Evolutionary conservation across 2,329 filamentous ascomycete genomes (phyloP).

Genomic region (Decorospora gaudefroyi): DNA sequence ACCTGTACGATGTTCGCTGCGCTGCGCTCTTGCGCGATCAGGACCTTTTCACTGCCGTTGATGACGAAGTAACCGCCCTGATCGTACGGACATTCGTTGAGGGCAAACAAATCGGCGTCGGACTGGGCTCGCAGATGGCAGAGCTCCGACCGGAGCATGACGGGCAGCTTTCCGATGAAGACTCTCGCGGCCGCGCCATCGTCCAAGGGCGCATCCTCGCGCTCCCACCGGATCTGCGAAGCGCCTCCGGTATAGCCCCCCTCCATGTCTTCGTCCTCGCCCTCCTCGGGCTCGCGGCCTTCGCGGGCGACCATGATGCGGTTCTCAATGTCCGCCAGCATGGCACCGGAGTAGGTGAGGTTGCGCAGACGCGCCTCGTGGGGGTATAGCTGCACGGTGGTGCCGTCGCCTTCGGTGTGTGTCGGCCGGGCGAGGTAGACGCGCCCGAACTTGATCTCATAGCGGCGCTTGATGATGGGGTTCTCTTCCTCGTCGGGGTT

Average conservation of each 20-base stretch:
- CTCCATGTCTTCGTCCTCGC: slow-evolving; percentile 60
- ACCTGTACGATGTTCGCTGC: slow-evolving; percentile 99
- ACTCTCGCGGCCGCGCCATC: slow-evolving; percentile 69
- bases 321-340: slow-evolving; percentile 87
- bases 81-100: slow-evolving; percentile 97
- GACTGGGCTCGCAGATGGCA: slow-evolving; percentile 84
- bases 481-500: slow-evolving; percentile 68
- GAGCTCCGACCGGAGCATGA: slow-evolving; percentile 97
- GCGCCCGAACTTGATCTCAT: slow-evolving; percentile 92
- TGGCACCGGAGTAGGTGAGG: slow-evolving; percentile 88
- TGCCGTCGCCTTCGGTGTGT: slow-evolving; percentile 90
- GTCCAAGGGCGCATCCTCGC: slow-evolving; percentile 52
- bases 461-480: slow-evolving; percentile 83
- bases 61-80: slow-evolving; percentile 99
- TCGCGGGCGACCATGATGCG: slow-evolving; percentile 83
- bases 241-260: slow-evolving; percentile 37
- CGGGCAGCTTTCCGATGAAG: slow-evolving; percentile 92
- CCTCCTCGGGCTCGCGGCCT: slow-evolving; percentile 66
- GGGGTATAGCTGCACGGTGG: slow-evolving; percentile 80
- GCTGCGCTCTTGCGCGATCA: slow-evolving; percentile 96
- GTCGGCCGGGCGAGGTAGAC: slow-evolving; percentile 88
- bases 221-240: slow-evolving; percentile 54
- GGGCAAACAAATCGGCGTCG: slow-evolving; percentile 83
- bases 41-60: slow-evolving; percentile 97
- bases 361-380: slow-evolving; percentile 96